These are phyloP conservation scores for Globisporangium abappressorium DNA, from an alignment of 352 stramenopile species.

Conservation along the genomic window DNA sequence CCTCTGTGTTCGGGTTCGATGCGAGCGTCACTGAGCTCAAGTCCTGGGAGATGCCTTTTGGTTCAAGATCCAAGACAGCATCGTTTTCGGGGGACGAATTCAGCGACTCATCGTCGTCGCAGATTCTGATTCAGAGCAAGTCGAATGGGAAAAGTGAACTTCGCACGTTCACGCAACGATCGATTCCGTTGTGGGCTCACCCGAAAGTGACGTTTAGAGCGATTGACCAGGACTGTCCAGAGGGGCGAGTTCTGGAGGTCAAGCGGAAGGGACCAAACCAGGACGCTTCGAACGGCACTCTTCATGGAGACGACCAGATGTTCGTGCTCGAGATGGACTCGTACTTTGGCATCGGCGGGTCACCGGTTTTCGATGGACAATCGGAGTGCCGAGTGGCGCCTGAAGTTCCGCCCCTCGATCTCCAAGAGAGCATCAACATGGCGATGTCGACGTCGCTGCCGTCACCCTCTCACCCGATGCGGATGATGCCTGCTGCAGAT, in stretches of 20 bases:
- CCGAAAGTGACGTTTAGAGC: constrained; percentile 71
- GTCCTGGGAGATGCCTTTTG: constrained; percentile 48
- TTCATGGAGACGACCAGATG: constrained; percentile 59
- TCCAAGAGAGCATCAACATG: constrained; percentile 71
- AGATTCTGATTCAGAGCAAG: constrained; percentile 18
- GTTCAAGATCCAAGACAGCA: constrained; percentile 30
- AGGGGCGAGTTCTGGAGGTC: constrained; percentile 59
- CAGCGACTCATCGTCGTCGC: constrained; percentile 6
- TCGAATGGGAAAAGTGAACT: constrained; percentile 53
- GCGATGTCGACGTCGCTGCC: constrained; percentile 69
- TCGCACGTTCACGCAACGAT: constrained; percentile 59
- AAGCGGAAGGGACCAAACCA: constrained; percentile 70
- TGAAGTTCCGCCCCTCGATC: constrained; percentile 56
- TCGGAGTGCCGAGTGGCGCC: constrained; percentile 27
- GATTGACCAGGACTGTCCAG: constrained; percentile 43
- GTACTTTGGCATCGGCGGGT: constrained; percentile 82
- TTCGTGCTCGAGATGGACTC: constrained; percentile 88
- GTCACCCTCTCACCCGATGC: constrained; percentile 27
- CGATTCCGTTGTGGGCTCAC: constrained; percentile 70
- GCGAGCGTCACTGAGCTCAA: constrained; percentile 58
- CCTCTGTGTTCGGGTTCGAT: constrained; percentile 64
- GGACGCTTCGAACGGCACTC: constrained; percentile 29
- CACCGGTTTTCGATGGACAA: constrained; percentile 66
- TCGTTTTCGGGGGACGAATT: constrained; percentile 15
- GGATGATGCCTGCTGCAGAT: constrained; percentile 11